Evolutionary conservation across 1,139 yeast species (phyloP), one percentile per base, ranked within the genome.

Genomic region (Saccharomyces hybrid): DNA sequence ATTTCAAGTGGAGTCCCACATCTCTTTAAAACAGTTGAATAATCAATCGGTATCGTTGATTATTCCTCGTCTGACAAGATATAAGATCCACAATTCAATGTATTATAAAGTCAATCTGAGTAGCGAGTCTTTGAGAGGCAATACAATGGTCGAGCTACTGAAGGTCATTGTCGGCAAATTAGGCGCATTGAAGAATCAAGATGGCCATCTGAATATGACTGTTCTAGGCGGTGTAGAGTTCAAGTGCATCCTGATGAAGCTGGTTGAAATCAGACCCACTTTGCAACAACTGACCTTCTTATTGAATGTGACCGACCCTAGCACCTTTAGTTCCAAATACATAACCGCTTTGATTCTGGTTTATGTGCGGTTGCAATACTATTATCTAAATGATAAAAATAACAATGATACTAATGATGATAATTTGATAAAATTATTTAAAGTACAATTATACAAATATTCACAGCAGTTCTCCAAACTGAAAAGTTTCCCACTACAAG

Each of bases 1-100:
- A 47, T 68, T 67, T 51, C 62, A 63, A 29, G 59, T 66, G 5
- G 71, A 67, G 48, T 62, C 65, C 2, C 57, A 56, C 49, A 50
- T 68, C 4, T 67, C 71, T 4, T 50, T 38, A 13, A 68, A 68
- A 50, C 63, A 63, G 51, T 47, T 68, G 50, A 67, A 67, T 47
- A 61, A 66, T 49, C 70, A 66, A 50, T 68, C 71, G 1, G 69
- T 68, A 1, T 67, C 71, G n/a, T 51, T 67, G 34, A 65, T 66
- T 48, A 64, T 68, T 9, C 71, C 71, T n/a, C 58, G 68, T 38
- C 34, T 67, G 25, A 59, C 68, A 5, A 59, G 71, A 53, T 64
- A 64, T 38, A 65, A 59, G 50, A 61, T 68, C 23, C 70, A 66
- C 51, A 62, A 60, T 53, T 59, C 62, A n/a, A 55, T 66, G 60